phyloP scores from a whole-genome alignment of 2,329 filamentous ascomycete genomes.

The Geosmithia flava region DNA sequence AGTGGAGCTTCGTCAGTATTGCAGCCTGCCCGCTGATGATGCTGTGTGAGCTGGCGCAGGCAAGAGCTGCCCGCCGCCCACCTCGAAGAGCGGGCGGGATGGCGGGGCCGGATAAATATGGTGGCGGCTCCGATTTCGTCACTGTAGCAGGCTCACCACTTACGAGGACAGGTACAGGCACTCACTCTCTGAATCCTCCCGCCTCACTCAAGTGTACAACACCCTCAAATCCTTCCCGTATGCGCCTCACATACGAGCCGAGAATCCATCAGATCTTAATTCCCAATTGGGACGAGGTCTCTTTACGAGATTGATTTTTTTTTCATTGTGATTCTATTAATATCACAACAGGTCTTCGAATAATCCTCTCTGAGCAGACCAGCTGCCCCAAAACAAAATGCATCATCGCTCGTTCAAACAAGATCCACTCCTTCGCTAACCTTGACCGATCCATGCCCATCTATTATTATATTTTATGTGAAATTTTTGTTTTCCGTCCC shows the following conservation, averaged over 20 bases:
- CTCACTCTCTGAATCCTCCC: no score
- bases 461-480: not conserved
- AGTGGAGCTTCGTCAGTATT: constrained; percentile 7
- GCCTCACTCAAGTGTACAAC: no score
- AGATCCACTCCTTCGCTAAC: not conserved
- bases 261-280: not conserved
- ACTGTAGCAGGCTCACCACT: no score
- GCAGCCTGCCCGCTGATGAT: constrained; percentile 4
- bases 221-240: not conserved
- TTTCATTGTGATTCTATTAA: not conserved
- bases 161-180: no score
- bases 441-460: not conserved
- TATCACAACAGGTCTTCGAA: not conserved
- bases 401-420: not conserved
- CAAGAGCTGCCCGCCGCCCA: constrained; percentile 11
- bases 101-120: constrained; percentile 15
- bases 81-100: constrained; percentile 1
- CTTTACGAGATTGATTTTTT: not conserved
- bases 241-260: not conserved
- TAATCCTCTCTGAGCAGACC: not conserved
- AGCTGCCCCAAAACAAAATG: not conserved
- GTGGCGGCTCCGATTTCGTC: constrained; percentile 7
- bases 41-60: constrained; percentile 6
- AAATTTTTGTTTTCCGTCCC: not conserved
- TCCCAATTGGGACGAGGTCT: not conserved